Percentiles rank a stretch among this genome's conserved stretches.
Conservation (phyloP, 1,284 basidiomycete species). For the Cronartium quercuum region DNA sequence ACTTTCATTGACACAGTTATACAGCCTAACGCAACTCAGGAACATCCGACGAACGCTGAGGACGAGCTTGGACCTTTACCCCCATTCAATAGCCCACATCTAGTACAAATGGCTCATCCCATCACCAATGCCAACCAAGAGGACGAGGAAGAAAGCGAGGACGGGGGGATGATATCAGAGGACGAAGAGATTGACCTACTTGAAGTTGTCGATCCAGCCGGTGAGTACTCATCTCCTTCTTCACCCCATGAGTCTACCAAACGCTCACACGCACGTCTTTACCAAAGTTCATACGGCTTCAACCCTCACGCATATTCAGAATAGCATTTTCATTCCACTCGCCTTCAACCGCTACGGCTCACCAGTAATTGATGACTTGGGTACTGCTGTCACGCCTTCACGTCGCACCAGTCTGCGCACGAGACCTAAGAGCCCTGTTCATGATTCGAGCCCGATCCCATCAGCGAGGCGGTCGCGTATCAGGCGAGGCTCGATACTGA, state of each 20-base stretch:
- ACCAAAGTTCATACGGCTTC: conserved; percentile 20
- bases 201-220: conserved; percentile 23
- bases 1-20: no score
- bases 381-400: background rate
- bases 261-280: no score
- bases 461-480: background rate
- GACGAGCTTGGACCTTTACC: no score
- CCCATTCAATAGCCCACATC: no score
- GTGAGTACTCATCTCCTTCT: background rate
- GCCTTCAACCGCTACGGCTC: conserved; percentile 6
- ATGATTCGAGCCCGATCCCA: background rate
- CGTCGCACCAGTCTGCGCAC: background rate
- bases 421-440: background rate
- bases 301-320: conserved; percentile 33
- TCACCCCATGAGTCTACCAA: background rate
- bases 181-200: conserved; percentile 22
- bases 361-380: background rate
- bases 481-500: background rate
- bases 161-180: background rate
- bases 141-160: background rate
- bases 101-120: no score
- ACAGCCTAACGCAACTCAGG: no score
- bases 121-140: no score
- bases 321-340: conserved; percentile 10
- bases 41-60: no score